A percentile compares a stretch with the other conserved stretches of the same genome.
phyloP scores from a whole-genome alignment of 768 basidiomycete genomes.

The Lactarius deliciosus region DNA sequence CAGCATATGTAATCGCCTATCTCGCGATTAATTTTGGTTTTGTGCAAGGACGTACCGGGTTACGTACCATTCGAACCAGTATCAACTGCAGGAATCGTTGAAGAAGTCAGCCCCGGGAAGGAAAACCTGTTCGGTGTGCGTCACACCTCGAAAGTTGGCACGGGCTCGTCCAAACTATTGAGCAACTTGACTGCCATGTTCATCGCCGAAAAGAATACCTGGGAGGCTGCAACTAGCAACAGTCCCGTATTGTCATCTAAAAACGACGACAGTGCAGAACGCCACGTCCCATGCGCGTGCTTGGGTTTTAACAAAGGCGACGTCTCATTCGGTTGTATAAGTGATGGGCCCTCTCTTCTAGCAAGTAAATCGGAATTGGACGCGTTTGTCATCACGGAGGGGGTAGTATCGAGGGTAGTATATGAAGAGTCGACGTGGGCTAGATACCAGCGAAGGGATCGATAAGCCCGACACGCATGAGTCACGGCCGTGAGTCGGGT shows the following conservation, averaged over 20 bases:
- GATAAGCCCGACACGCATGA: too few relatives aligned
- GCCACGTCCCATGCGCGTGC: background rate
- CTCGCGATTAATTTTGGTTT: background rate
- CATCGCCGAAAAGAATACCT: background rate
- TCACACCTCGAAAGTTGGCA: background rate
- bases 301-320: background rate
- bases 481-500: too few relatives aligned
- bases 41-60: too few relatives aligned
- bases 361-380: background rate
- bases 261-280: conserved; percentile 1
- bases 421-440: background rate
- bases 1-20: background rate
- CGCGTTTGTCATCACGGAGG: background rate
- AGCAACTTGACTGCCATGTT: background rate
- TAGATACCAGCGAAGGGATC: too few relatives aligned
- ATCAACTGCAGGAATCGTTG: too few relatives aligned
- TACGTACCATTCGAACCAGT: too few relatives aligned
- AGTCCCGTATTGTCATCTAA: background rate
- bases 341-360: background rate
- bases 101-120: background rate
- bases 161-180: background rate
- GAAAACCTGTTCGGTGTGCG: background rate
- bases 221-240: background rate
- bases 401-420: too few relatives aligned
- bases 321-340: background rate